A percentile compares a stretch with the other conserved stretches of the same genome.
Evolutionary conservation across 2,329 filamentous ascomycete genomes (phyloP).

Genomic region (Fonsecaea pugnacius): DNA sequence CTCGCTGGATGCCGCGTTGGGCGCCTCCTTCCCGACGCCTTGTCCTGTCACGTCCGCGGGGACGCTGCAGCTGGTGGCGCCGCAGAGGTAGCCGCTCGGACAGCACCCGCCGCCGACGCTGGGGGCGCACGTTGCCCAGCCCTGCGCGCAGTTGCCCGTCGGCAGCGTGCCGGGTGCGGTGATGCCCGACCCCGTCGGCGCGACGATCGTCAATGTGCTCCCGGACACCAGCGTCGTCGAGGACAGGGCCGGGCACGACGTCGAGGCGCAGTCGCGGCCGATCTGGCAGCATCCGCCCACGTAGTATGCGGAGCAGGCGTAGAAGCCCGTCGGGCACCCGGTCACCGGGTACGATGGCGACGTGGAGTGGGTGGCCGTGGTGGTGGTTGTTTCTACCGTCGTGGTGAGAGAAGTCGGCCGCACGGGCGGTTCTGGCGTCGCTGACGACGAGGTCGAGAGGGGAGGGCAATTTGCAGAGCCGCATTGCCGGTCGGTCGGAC

Average conservation of each 20-base stretch:
- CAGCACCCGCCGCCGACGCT: constrained; percentile 80
- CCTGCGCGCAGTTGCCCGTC: constrained; percentile 67
- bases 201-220: constrained; percentile 71
- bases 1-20: constrained; percentile 13
- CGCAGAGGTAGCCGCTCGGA: constrained; percentile 75
- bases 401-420: constrained; percentile 44
- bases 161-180: constrained; percentile 41
- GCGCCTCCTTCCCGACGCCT: constrained; percentile 49
- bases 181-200: constrained; percentile 57
- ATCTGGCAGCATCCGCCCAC: constrained; percentile 85
- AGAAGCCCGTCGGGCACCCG: constrained; percentile 85
- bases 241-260: constrained; percentile 70
- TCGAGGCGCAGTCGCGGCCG: constrained; percentile 79
- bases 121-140: constrained; percentile 75
- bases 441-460: constrained; percentile 33
- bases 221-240: constrained; percentile 67
- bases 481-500: constrained; percentile 52
- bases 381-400: constrained; percentile 33
- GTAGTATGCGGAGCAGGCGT: constrained; percentile 82
- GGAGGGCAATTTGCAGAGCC: constrained; percentile 47
- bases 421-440: constrained; percentile 43
- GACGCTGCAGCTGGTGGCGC: constrained; percentile 65
- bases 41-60: constrained; percentile 39
- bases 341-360: constrained; percentile 46
- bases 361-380: constrained; percentile 39